phyloP scores from a whole-genome alignment of 129 eudicot genomes.

The carrot (Daucus carota) region DNA sequence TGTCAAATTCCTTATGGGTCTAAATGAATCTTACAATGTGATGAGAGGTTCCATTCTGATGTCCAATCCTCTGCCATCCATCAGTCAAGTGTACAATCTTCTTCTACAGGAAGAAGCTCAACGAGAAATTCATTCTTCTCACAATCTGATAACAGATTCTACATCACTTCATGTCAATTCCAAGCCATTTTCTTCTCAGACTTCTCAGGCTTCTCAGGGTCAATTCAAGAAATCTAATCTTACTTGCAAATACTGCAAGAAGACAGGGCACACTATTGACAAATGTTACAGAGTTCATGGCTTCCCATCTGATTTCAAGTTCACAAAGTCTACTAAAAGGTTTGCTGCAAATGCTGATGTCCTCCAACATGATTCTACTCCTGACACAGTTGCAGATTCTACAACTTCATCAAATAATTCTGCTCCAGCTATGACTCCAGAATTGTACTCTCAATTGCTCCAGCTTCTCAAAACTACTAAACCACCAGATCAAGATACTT shows the following conservation, averaged over 20 bases:
- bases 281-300: conserved; percentile 9
- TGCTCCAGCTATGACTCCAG: not conserved
- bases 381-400: no score
- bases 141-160: not conserved
- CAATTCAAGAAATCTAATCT: no score
- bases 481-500: not conserved
- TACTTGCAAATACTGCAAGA: not conserved
- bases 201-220: no score
- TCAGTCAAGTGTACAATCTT: not conserved
- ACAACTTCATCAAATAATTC: not conserved
- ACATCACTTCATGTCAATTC: no score
- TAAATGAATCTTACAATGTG: not conserved
- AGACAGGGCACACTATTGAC: not conserved
- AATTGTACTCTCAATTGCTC: not conserved
- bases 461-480: not conserved
- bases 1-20: conserved; percentile 1
- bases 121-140: not conserved
- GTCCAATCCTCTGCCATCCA: not conserved
- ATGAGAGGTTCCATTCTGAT: not conserved
- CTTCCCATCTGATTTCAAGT: conserved; percentile 12
- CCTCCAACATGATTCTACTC: no score
- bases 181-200: no score
- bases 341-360: conserved; percentile 1
- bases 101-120: not conserved
- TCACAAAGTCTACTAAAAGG: not conserved